Evolutionary conservation across 2,329 filamentous ascomycete genomes (phyloP), one percentile per base, ranked within the genome.

Genomic region (Xylariaceae sp.): DNA sequence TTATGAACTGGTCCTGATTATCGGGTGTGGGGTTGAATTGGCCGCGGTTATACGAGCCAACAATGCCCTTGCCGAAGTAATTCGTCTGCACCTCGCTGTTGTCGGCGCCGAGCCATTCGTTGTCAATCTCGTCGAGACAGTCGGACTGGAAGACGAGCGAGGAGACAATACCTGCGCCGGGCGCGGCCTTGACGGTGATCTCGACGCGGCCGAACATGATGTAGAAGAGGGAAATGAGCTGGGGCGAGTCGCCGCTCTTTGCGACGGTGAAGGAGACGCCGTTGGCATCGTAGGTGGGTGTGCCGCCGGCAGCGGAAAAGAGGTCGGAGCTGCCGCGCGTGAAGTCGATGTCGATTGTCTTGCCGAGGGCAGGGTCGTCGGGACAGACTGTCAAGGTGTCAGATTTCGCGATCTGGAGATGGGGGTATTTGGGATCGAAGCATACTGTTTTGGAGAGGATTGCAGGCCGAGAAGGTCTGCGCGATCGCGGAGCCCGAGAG

Each of bases 131-230:
- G 75, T 99, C 94, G 50, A 97, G 82, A 69, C 85, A 84, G 73
- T 97, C 93, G 11, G 92, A 97, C 76, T 96, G 88, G 65, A 99
- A 79, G 7, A 99, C 91, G 10, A 94, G 82, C 51, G 91, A 94
- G 74, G 90, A 96, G 65, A 99, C 92, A 68, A 99, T 97, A 61
- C 94, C 94, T 8, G 84, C 86, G 6, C 94, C 94, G 0, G 92
- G 88, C 8, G 94, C 92, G 30, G 90, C 86, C 76, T 93, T 92
- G 78, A 97, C 82, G 37, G 85, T 87, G 66, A 92, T 84, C 65
- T 96, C 89, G 71, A 97, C 89, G 64, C 88, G 89, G 66, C 94
- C 94, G 73, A 97, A 99, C 94, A 99, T 97, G 78, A 99, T 96
- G 80, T 97, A 97, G 84, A 96, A 97, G 69, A 94, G 85, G 62